Percentiles rank a stretch among this genome's conserved stretches.
Evolutionary conservation across 2,329 filamentous ascomycete genomes (phyloP).

Genomic region (Colletotrichum sp.): DNA sequence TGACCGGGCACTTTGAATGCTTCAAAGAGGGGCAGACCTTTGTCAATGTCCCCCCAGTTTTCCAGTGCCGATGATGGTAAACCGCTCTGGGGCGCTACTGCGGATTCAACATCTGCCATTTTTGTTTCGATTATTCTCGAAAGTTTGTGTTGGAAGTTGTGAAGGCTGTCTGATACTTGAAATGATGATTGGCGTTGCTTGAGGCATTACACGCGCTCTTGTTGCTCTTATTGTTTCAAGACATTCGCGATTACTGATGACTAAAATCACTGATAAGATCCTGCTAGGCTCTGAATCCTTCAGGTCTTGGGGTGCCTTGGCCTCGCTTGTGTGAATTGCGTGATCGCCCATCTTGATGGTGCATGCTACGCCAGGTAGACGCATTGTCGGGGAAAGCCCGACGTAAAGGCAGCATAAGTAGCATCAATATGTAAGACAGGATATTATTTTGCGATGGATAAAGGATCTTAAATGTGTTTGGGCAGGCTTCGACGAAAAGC

Average conservation of each 20-base stretch:
- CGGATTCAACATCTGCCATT: not conserved
- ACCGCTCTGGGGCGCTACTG: not conserved
- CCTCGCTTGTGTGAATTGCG: not conserved
- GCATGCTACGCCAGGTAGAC: not conserved
- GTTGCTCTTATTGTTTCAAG: not conserved
- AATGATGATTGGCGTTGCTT: not conserved
- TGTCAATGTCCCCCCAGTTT: too few species aligned
- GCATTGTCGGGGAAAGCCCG: not conserved
- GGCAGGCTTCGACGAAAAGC: not conserved
- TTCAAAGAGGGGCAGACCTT: not conserved
- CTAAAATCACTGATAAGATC: not conserved
- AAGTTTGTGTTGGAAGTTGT: not conserved
- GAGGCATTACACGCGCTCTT: not conserved
- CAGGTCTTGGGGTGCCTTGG: not conserved
- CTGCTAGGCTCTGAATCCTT: not conserved
- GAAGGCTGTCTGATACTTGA: not conserved
- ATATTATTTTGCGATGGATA: not conserved
- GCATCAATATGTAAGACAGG: not conserved
- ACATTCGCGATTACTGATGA: not conserved
- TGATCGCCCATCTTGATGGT: not conserved
- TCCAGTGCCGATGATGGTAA: not conserved
- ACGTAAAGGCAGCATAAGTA: not conserved
- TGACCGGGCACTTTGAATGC: slow-evolving; percentile 27
- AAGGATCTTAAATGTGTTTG: not conserved
- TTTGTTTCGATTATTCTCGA: not conserved